Conservation (phyloP, 1,284 basidiomycete species). For the Marasmius tenuissimus region DNA sequence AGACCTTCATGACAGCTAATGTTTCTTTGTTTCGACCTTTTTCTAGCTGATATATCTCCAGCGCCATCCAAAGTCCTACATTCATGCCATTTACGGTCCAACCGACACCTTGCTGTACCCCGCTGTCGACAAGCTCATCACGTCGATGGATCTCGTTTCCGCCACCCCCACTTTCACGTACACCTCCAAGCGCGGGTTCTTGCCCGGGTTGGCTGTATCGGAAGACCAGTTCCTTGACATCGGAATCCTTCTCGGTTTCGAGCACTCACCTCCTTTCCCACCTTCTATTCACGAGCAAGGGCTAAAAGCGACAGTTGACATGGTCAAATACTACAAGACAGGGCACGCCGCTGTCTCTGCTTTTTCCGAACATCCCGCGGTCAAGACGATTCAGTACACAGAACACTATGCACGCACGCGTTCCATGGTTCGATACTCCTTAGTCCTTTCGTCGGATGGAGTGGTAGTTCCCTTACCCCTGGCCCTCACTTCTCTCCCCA, state of each 20-base stretch:
- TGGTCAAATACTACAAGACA: constrained; percentile 88
- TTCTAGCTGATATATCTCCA: constrained; percentile 88
- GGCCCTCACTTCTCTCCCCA: constrained; percentile 55
- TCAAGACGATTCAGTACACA: constrained; percentile 74
- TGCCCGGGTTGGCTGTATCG: constrained; percentile 74
- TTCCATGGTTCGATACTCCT: constrained; percentile 90
- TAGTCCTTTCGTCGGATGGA: constrained; percentile 91
- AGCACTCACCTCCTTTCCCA: constrained; percentile 85
- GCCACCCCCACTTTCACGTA: constrained; percentile 77
- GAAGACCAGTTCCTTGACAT: constrained; percentile 97
- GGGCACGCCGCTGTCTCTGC: constrained; percentile 81
- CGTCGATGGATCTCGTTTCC: constrained; percentile 75
- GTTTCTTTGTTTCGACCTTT: not conserved
- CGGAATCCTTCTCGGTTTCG: constrained; percentile 89
- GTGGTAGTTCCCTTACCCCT: constrained; percentile 87
- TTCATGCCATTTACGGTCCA: constrained; percentile 92
- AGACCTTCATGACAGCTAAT: not conserved
- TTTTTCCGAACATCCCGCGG: constrained; percentile 75
- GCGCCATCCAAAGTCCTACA: constrained; percentile 90
- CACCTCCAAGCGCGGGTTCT: constrained; percentile 78
- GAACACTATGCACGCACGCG: constrained; percentile 92
- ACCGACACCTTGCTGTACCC: constrained; percentile 91
- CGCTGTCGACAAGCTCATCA: constrained; percentile 90
- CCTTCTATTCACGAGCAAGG: constrained; percentile 78
- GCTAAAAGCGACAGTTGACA: constrained; percentile 83